These are phyloP conservation scores for Sporothrix euskadiensis DNA, from an alignment of 2,329 filamentous ascomycete genomes.

Conservation along the genomic window DNA sequence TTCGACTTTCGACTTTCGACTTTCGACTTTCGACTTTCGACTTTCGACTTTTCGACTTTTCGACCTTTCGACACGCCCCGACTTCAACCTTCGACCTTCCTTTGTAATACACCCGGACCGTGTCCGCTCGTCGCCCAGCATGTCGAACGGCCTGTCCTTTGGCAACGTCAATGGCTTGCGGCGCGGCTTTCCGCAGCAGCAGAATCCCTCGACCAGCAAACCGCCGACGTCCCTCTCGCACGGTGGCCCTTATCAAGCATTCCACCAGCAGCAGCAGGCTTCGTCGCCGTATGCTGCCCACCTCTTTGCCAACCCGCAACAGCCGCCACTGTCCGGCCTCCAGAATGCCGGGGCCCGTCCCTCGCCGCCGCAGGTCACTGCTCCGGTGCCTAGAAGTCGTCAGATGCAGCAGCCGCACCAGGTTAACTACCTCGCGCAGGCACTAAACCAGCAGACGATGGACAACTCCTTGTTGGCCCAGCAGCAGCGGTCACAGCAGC, in stretches of 20 bases:
- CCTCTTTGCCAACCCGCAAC: constrained; percentile 52
- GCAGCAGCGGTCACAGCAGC: constrained; percentile 36
- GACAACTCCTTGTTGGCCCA: constrained; percentile 39
- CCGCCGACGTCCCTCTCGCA: constrained; percentile 55
- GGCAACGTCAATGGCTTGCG: constrained; percentile 48
- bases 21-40: not conserved
- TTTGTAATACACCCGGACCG: not conserved
- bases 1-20: not conserved
- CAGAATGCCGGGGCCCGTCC: constrained; percentile 47
- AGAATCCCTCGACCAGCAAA: constrained; percentile 50
- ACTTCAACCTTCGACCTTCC: constrained; percentile 12
- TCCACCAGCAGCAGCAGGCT: constrained; percentile 49
- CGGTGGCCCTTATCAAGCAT: constrained; percentile 55
- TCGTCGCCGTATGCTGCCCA: constrained; percentile 52
- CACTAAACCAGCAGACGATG: constrained; percentile 41
- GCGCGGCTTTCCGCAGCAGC: constrained; percentile 45
- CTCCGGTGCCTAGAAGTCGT: constrained; percentile 49
- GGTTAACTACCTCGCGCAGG: constrained; percentile 41
- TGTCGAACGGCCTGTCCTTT: constrained; percentile 54
- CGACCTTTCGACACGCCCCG: not conserved
- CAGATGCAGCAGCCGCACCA: constrained; percentile 47
- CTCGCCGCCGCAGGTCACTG: constrained; percentile 50
- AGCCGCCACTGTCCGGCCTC: constrained; percentile 52
- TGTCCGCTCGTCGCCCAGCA: constrained; percentile 33
- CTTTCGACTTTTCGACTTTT: not conserved